Evolutionary conservation across 768 basidiomycete species (phyloP).

Genomic region (Mycena filopes): DNA sequence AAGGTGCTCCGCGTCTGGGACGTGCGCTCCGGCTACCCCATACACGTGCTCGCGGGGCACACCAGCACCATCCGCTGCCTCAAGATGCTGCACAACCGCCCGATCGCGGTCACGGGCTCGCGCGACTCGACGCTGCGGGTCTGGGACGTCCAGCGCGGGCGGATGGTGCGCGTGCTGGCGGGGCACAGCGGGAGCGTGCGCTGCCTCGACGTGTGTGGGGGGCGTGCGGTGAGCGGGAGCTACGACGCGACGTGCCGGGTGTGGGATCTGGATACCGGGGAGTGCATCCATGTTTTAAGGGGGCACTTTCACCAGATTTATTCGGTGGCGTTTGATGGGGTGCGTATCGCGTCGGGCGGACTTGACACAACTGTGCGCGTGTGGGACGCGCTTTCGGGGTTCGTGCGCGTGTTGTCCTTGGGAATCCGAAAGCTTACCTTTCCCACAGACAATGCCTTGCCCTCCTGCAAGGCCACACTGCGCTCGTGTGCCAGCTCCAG

Average conservation of each 20-base stretch:
- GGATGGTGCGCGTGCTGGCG: slow-evolving; percentile 67
- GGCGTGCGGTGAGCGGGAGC: slow-evolving; percentile 88
- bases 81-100: slow-evolving; percentile 86
- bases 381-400: slow-evolving; percentile 92
- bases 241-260: slow-evolving; percentile 92
- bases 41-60: slow-evolving; percentile 86
- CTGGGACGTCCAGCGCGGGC: slow-evolving; percentile 92
- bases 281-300: slow-evolving; percentile 81
- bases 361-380: slow-evolving; percentile 93
- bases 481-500: slow-evolving; percentile 92
- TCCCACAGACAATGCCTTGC: slow-evolving; percentile 77
- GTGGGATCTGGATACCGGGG: slow-evolving; percentile 92
- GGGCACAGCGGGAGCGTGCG: slow-evolving; percentile 89
- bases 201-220: slow-evolving; percentile 89
- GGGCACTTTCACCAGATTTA: slow-evolving; percentile 94
- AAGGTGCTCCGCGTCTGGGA: slow-evolving; percentile 95
- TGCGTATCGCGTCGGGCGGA: slow-evolving; percentile 85
- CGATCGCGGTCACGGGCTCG: slow-evolving; percentile 91
- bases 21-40: slow-evolving; percentile 85
- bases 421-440: slow-evolving; percentile 4
- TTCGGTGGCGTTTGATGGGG: slow-evolving; percentile 89
- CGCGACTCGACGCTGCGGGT: slow-evolving; percentile 88
- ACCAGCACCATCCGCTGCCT: slow-evolving; percentile 92
- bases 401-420: slow-evolving; percentile 35
- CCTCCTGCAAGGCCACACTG: slow-evolving; percentile 89